Evolutionary conservation across 345 rosid genomes (phyloP).

Genomic region (Eucalyptus paniculata): DNA sequence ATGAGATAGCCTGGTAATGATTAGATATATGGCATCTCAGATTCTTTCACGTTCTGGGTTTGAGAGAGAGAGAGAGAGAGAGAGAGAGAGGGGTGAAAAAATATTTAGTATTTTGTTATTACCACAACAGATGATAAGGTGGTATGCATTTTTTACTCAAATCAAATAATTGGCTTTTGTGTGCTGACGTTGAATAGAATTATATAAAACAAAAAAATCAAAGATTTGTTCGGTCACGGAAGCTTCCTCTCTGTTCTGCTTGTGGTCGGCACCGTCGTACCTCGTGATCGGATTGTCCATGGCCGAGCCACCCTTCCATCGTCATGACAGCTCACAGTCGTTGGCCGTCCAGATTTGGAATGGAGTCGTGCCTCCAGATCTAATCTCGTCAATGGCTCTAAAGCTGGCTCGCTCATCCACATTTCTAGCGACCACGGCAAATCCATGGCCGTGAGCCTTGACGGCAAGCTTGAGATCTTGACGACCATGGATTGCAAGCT

Average conservation of each 20-base stretch:
- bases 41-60: background rate
- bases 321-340: background rate
- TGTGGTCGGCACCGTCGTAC: background rate
- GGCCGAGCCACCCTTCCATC: background rate
- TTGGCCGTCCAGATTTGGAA: background rate
- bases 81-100: background rate
- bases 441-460: background rate
- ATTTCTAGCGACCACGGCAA: background rate
- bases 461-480: background rate
- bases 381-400: background rate
- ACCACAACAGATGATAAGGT: background rate
- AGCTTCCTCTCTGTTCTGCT: background rate
- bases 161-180: background rate
- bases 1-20: background rate
- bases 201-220: background rate
- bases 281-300: background rate
- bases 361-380: background rate
- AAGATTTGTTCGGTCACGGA: background rate
- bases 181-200: background rate
- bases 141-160: background rate
- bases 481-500: background rate
- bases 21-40: background rate
- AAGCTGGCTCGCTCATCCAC: background rate
- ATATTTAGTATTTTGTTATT: background rate
- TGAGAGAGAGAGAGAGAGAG: background rate